Evolutionary conservation across 83 land plant species (phyloP).

Genomic region (Thuja plicata): DNA sequence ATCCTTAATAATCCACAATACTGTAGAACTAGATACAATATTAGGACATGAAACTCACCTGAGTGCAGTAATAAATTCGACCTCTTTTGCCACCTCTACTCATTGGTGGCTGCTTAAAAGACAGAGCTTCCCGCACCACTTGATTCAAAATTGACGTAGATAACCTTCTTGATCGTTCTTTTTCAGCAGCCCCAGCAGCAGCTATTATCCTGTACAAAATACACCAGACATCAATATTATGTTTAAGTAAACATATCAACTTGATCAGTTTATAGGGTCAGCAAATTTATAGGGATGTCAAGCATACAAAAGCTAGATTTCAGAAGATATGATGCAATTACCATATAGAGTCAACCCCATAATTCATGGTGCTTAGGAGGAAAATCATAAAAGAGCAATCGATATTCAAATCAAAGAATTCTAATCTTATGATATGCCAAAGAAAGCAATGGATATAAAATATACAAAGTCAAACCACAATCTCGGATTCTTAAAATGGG

Average conservation of each 20-base stretch:
- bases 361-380: background rate
- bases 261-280: background rate
- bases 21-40: background rate
- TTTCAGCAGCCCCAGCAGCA: slow-evolving; percentile 74
- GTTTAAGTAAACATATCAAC: background rate
- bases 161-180: slow-evolving; percentile 85
- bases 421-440: background rate
- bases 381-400: background rate
- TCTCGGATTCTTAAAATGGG: background rate
- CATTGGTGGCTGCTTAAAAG: slow-evolving; percentile 89
- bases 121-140: slow-evolving; percentile 83
- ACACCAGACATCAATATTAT: background rate
- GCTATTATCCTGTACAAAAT: slow-evolving; percentile 60
- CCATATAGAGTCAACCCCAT: background rate
- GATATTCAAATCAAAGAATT: background rate
- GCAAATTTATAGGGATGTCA: background rate
- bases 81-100: slow-evolving; percentile 92
- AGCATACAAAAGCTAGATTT: background rate
- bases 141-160: slow-evolving; percentile 85
- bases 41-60: slow-evolving; percentile 44
- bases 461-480: background rate
- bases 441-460: background rate
- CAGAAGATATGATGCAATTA: background rate
- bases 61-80: slow-evolving; percentile 85
- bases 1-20: background rate